Base-by-base conservation (phyloP, 768 basidiomycete species). In the Chalciporus chontae region DNA sequence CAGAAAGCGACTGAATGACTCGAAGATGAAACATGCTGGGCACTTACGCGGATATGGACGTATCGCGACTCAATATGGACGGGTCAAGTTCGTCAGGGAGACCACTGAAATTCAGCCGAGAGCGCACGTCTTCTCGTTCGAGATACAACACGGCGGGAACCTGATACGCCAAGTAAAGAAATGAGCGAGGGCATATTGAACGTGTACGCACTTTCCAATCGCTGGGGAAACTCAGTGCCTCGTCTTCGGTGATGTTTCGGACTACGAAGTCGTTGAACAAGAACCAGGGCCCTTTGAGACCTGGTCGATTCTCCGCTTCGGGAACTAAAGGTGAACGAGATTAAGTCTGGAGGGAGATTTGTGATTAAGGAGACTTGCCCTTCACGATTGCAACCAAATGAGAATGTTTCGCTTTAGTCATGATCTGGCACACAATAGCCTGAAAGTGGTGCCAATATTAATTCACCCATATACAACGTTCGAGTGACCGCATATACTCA, bases 201-300 rank as follows among this genome's bases (percentile, higher is more conserved):
- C 8, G 26, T 11, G 8, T n/a, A 56, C 77, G 26, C 24, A 88
- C 94, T 80, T 99, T 99, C 95, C 95, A 99, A 40, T 74, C 76
- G n/a, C 77, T 84, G 8, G 87, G 83, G 62, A 96, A 94, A 60
- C 85, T 84, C 51, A 98, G 69, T 1, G 90, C 95, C 58, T 97
- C 94, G 29, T 84, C 78, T 67, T 95, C 89, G 2, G 86, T 73
- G 26, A 97, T 81, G 48, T 90, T 89, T 42, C 76, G 76, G 11
- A 99, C 96, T 1, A 84, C 77, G 62, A 99, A 99, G 62, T 99
- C 96, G 62, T 99, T 99, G 81, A 98, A 98, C 47, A 98, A 68
- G 60, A 87, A 87, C 96, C 96, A 99, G 1, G 83, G 80, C 47
- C 81, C 83, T 19, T 56, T 60, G 17, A 56, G 56, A 45, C 73